Evolutionary conservation across 805 yeast species (phyloP).

Genomic region (Kodamaea jinghongensis): DNA sequence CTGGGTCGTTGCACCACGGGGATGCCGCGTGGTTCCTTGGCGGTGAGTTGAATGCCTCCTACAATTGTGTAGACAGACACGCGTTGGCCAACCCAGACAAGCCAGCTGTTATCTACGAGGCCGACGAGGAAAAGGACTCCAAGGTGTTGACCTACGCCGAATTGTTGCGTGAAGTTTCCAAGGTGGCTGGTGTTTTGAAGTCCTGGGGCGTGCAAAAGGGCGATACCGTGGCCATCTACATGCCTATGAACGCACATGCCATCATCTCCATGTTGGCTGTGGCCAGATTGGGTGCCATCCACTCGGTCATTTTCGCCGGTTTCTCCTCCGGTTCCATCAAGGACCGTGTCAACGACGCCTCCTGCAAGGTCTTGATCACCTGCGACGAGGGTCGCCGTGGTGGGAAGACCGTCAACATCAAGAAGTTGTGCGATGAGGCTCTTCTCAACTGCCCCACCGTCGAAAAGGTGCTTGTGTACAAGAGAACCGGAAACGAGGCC

Average conservation of each 20-base stretch:
- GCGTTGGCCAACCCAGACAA: conserved; percentile 70
- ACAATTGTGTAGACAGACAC: conserved; percentile 80
- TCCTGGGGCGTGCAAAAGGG: conserved; percentile 72
- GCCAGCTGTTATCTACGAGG: conserved; percentile 75
- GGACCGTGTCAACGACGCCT: conserved; percentile 71
- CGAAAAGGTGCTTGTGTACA: conserved; percentile 65
- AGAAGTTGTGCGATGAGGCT: conserved; percentile 81
- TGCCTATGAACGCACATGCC: conserved; percentile 87
- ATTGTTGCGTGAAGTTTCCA: conserved; percentile 65
- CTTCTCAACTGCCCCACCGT: conserved; percentile 64
- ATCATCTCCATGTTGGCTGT: conserved; percentile 73
- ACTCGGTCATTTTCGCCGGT: conserved; percentile 84
- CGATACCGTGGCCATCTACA: conserved; percentile 80
- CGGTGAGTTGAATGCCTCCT: conserved; percentile 77
- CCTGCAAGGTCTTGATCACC: conserved; percentile 70
- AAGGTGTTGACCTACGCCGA: conserved; percentile 65
- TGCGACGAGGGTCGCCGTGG: conserved; percentile 84
- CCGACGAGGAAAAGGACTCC: conserved; percentile 71
- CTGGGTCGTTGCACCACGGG: conserved; percentile 60
- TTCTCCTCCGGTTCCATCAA: conserved; percentile 69
- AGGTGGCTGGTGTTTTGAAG: conserved; percentile 66
- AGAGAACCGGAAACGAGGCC: conserved; percentile 64
- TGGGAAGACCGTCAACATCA: conserved; percentile 76
- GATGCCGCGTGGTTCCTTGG: conserved; percentile 71
- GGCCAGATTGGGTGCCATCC: conserved; percentile 78